These are phyloP conservation scores for Pulveroboletus sp. DNA, from an alignment of 768 basidiomycete species.

Conservation along the genomic window DNA sequence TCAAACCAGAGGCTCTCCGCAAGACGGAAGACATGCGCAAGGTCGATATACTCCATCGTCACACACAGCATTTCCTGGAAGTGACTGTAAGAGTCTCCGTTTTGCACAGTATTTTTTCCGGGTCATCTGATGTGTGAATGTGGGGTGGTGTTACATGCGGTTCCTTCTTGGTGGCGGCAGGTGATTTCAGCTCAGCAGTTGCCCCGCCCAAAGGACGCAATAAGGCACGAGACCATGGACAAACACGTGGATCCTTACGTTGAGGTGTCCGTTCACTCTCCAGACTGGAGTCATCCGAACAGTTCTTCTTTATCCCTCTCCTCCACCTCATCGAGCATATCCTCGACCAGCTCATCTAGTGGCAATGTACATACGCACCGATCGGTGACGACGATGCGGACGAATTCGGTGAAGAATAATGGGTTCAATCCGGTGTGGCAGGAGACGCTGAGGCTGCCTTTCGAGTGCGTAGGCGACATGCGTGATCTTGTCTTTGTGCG, in stretches of 20 bases:
- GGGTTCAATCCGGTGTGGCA: conserved; percentile 92
- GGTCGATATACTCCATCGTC: conserved; percentile 52
- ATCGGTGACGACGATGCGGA: conserved; percentile 50
- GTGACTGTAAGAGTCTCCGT: conserved; percentile 45
- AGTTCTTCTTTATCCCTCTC: conserved; percentile 8
- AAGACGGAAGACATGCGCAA: conserved; percentile 44
- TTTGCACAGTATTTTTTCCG: not conserved
- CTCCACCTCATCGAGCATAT: not conserved
- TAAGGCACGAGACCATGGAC: conserved; percentile 56
- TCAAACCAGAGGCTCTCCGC: conserved; percentile 80
- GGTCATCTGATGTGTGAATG: not conserved
- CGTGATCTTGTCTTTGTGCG: conserved; percentile 79
- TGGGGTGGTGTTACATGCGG: not conserved
- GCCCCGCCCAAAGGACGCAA: conserved; percentile 62
- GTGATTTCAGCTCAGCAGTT: conserved; percentile 90
- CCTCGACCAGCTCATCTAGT: conserved; percentile 4
- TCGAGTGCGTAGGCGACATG: conserved; percentile 73
- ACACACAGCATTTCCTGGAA: conserved; percentile 57
- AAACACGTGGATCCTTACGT: conserved; percentile 71
- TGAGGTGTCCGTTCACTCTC: conserved; percentile 72
- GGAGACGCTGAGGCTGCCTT: conserved; percentile 63
- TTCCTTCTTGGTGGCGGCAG: conserved; percentile 23
- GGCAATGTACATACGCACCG: conserved; percentile 30
- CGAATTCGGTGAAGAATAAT: conserved; percentile 70
- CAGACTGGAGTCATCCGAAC: conserved; percentile 55